Evolutionary conservation across 1,284 basidiomycete genomes (phyloP), one percentile per base, ranked within the genome.

Genomic region (Tylopilus sp.): DNA sequence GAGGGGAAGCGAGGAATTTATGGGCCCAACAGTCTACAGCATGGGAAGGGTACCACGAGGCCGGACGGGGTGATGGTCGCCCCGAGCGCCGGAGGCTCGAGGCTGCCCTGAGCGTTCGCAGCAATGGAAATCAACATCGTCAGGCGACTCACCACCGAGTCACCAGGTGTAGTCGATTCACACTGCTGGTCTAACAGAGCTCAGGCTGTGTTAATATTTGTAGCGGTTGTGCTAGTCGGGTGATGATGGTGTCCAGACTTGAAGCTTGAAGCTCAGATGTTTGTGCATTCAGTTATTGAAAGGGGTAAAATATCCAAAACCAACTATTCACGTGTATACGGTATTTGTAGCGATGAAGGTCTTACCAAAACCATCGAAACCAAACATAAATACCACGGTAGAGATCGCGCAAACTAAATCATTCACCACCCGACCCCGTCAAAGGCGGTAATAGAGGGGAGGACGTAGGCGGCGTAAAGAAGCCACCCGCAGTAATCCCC

Each of bases 401-500:
- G 28, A 55, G 34, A 58, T 41, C 41, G n/a, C 30, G 6, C 41
- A 36, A 37, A 16, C 15, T 11, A 42, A 18, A 41, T 3, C 16
- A 15, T 35, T 26, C 9, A n/a, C n/a, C n/a, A n/a, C n/a, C n/a
- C n/a, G n/a, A 23, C 6, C 26, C 28, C 2, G 29, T 9, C 23
- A 19, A 31, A 11, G 40, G 36, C 1, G 54, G 48, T 3, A 60
- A 64, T 44, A 72, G 68, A 19, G 72, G 69, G 2, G 64, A 66
- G 35, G 66, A 60, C 28, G 61, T 60, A 2, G 83, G 81, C 2
- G 84, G 71, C n/a, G 74, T 70, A 62, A 89, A 89, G 61, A 89
- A 89, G 1, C 87, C 87, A 29, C 73, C 75, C 26, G 85, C 86
- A 26, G 82, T 87, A 45, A 89, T 74, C 18, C 85, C 76, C 39